These are phyloP conservation scores for Cryphonectria nitschkei DNA, from an alignment of 2,329 filamentous ascomycete species.

Conservation along the genomic window DNA sequence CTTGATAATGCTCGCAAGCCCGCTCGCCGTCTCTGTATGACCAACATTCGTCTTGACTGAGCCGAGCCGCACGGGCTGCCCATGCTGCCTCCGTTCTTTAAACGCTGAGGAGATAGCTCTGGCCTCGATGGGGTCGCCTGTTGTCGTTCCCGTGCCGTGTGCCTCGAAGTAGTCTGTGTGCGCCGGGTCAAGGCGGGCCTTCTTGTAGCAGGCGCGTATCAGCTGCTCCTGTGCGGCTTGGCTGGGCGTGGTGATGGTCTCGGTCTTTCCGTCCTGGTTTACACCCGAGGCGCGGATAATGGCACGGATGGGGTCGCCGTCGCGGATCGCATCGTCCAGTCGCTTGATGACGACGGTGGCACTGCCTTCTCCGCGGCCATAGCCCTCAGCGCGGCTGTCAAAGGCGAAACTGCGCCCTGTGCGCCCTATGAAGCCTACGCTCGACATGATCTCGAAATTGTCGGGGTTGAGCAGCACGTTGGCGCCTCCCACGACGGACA, in stretches of 20 bases:
- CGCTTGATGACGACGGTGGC: slow-evolving; percentile 8
- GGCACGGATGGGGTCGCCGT: background rate
- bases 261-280: slow-evolving; percentile 38
- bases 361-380: slow-evolving; percentile 14
- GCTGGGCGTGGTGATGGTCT: slow-evolving; percentile 34
- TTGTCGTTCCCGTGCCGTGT: slow-evolving; percentile 42
- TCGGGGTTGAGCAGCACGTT: slow-evolving; percentile 37
- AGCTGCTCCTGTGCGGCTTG: slow-evolving; percentile 38
- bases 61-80: slow-evolving; percentile 36
- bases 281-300: slow-evolving; percentile 34
- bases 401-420: slow-evolving; percentile 15
- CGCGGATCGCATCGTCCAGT: slow-evolving; percentile 5
- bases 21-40: slow-evolving; percentile 22
- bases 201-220: slow-evolving; percentile 39
- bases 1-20: slow-evolving; percentile 26
- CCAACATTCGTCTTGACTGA: slow-evolving; percentile 40
- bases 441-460: slow-evolving; percentile 35
- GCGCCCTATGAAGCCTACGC: slow-evolving; percentile 30
- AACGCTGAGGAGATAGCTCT: slow-evolving; percentile 31
- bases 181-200: slow-evolving; percentile 33
- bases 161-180: slow-evolving; percentile 39
- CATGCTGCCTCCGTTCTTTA: slow-evolving; percentile 23
- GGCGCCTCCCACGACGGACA: slow-evolving; percentile 34
- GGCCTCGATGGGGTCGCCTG: slow-evolving; percentile 41
- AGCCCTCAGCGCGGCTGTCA: slow-evolving; percentile 13